Percentiles rank a stretch among this genome's conserved stretches.
Evolutionary conservation across 768 basidiomycete species (phyloP).

Genomic region (Phlebiopsis flavidoalba): DNA sequence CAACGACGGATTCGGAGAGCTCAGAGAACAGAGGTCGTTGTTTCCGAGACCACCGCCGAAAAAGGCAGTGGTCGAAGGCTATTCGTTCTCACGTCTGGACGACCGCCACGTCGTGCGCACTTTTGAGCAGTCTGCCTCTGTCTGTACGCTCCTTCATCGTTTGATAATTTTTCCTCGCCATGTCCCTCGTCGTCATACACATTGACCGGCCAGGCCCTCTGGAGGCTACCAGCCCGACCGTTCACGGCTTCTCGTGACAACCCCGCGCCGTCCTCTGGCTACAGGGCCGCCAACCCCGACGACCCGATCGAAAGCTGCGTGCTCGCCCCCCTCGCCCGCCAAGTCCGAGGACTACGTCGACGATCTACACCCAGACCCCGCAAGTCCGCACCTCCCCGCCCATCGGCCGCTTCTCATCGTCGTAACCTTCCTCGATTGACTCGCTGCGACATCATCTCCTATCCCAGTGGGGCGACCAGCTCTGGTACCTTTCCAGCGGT

Average conservation of each 20-base stretch:
- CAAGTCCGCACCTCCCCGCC: slow-evolving; percentile 90
- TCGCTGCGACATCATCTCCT: slow-evolving; percentile 87
- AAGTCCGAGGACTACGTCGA: slow-evolving; percentile 91
- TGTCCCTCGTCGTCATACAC: slow-evolving; percentile 82
- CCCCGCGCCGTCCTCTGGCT: slow-evolving; percentile 61
- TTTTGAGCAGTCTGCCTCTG: slow-evolving; percentile 5
- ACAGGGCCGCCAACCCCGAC: slow-evolving; percentile 76
- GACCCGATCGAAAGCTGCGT: slow-evolving; percentile 77
- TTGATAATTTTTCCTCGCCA: slow-evolving; percentile 26
- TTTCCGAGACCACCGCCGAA: slow-evolving; percentile 6
- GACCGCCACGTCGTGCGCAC: slow-evolving; percentile 25
- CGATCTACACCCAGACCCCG: slow-evolving; percentile 88
- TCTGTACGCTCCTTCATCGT: slow-evolving; percentile 7
- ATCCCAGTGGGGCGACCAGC: slow-evolving; percentile 97
- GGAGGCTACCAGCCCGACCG: slow-evolving; percentile 59
- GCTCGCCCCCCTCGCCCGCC: slow-evolving; percentile 60
- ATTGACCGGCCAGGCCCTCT: slow-evolving; percentile 63
- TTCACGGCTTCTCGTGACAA: slow-evolving; percentile 80
- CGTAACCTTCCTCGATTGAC: slow-evolving; percentile 97
- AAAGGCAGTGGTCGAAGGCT: slow-evolving; percentile 9
- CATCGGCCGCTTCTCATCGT: slow-evolving; percentile 96
- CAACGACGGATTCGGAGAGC: not conserved
- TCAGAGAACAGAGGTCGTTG: not conserved
- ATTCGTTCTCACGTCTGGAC: slow-evolving; percentile 24
- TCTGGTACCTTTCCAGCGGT: slow-evolving; percentile 99